phyloP scores from a whole-genome alignment of 192 early-diverging fungal genomes.

The Coemansia sp. region DNA sequence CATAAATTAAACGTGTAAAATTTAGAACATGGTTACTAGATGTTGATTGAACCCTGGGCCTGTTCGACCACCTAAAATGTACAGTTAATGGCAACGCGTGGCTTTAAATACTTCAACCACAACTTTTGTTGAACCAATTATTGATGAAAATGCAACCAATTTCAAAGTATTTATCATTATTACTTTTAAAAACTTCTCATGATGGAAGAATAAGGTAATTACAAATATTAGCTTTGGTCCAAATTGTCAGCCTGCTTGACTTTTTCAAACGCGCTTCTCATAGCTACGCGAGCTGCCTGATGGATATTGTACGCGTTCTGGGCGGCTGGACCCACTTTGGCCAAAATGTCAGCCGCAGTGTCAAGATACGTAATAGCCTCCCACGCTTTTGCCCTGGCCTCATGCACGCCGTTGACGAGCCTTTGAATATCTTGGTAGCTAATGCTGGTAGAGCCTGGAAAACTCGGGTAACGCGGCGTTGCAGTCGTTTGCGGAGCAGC shows the following conservation, averaged over 20 bases:
- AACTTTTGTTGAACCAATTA: too few relatives aligned
- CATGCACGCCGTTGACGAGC: background rate
- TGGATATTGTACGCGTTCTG: background rate
- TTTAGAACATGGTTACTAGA: too few relatives aligned
- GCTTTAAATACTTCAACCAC: too few relatives aligned
- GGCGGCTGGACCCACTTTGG: background rate
- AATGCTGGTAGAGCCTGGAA: background rate
- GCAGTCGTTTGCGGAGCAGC: background rate
- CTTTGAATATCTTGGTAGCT: background rate
- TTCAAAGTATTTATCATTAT: too few relatives aligned
- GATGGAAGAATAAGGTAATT: too few relatives aligned
- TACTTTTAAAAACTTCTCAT: too few relatives aligned
- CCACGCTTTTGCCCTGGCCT: background rate
- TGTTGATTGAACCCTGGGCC: too few relatives aligned
- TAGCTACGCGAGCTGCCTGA: background rate
- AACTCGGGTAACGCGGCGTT: background rate
- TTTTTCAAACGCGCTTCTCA: background rate
- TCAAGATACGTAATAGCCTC: background rate
- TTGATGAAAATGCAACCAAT: too few relatives aligned
- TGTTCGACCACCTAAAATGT: too few relatives aligned
- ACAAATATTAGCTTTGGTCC: background rate
- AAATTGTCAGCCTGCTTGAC: background rate
- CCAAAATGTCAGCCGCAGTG: background rate
- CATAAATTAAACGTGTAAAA: too few relatives aligned
- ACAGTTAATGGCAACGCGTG: too few relatives aligned